Evolutionary conservation across 2,329 filamentous ascomycete species (phyloP).

Genomic region (Sarocladiaceae sp.): DNA sequence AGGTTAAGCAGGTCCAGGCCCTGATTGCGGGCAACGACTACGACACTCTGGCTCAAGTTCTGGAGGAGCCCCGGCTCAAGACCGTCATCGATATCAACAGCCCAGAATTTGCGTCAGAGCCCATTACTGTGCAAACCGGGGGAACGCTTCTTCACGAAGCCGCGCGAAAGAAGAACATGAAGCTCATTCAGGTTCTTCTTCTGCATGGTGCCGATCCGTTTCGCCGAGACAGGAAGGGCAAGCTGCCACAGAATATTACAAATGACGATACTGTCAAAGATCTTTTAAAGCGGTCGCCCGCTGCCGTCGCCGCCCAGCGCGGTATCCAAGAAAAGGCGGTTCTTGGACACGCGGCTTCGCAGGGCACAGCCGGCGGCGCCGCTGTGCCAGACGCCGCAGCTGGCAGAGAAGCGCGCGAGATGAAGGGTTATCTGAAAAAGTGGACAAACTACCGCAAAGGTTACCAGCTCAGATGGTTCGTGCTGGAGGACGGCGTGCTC

Average conservation of each 20-base stretch:
- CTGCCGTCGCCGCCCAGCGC: constrained; percentile 86
- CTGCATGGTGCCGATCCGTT: constrained; percentile 96
- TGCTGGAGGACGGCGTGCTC: constrained; percentile 91
- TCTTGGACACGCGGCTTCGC: constrained; percentile 63
- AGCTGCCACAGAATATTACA: constrained; percentile 91
- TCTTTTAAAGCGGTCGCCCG: constrained; percentile 89
- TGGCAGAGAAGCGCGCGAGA: constrained; percentile 84
- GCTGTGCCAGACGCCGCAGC: constrained; percentile 56
- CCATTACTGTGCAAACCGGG: constrained; percentile 69
- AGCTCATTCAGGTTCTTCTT: constrained; percentile 81
- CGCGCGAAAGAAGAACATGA: constrained; percentile 77
- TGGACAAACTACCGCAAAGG: constrained; percentile 99
- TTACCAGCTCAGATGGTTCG: constrained; percentile 96
- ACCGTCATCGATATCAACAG: constrained; percentile 89
- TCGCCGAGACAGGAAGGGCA: constrained; percentile 87
- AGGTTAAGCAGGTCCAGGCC: constrained; percentile 76
- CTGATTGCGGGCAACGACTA: constrained; percentile 70
- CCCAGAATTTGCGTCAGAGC: constrained; percentile 78
- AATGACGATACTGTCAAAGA: constrained; percentile 85
- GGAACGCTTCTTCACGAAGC: constrained; percentile 92
- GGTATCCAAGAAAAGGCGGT: constrained; percentile 98
- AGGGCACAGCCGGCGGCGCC: constrained; percentile 42
- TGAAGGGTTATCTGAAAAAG: constrained; percentile 98
- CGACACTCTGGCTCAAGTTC: constrained; percentile 66
- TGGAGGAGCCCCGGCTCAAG: constrained; percentile 81